These are phyloP conservation scores for Rossbeevera mucosa DNA, from an alignment of 768 basidiomycete genomes.

Conservation along the genomic window DNA sequence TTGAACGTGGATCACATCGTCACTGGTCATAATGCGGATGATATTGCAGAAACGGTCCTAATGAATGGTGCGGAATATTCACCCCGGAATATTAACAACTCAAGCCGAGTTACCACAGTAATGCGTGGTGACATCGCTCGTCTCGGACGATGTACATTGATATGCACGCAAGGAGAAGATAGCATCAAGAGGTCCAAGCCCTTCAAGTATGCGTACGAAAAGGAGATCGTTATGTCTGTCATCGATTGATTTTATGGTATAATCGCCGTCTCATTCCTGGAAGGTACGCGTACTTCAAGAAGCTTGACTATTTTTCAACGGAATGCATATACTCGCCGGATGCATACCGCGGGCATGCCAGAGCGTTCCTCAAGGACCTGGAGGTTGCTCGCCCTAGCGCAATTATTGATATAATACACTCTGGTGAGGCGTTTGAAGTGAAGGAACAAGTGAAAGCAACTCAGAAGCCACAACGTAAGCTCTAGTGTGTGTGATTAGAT, in stretches of 20 bases:
- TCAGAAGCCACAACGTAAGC: slow-evolving; percentile 81
- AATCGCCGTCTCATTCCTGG: slow-evolving; percentile 5
- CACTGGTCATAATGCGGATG: slow-evolving; percentile 98
- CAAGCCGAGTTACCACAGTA: slow-evolving; percentile 49
- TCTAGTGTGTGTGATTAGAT: background rate
- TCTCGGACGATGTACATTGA: slow-evolving; percentile 87
- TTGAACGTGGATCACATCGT: slow-evolving; percentile 95
- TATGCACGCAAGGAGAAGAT: slow-evolving; percentile 94
- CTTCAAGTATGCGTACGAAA: slow-evolving; percentile 99
- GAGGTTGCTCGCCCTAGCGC: slow-evolving; percentile 92
- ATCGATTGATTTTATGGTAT: background rate
- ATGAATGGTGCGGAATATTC: slow-evolving; percentile 82
- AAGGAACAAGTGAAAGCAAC: slow-evolving; percentile 79
- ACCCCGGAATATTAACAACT: background rate
- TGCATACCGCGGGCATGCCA: slow-evolving; percentile 95
- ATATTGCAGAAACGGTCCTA: slow-evolving; percentile 96
- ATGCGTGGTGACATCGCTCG: slow-evolving; percentile 98
- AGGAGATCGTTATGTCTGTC: slow-evolving; percentile 95
- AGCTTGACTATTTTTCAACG: slow-evolving; percentile 97
- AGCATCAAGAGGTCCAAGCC: slow-evolving; percentile 96
- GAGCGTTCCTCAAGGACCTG: slow-evolving; percentile 90
- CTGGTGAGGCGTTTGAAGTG: slow-evolving; percentile 87
- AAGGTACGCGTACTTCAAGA: slow-evolving; percentile 99
- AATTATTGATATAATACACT: slow-evolving; percentile 97
- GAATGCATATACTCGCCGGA: slow-evolving; percentile 99